Evolutionary conservation across 1,284 basidiomycete genomes (phyloP).

Genomic region (Athelia psychrophila): DNA sequence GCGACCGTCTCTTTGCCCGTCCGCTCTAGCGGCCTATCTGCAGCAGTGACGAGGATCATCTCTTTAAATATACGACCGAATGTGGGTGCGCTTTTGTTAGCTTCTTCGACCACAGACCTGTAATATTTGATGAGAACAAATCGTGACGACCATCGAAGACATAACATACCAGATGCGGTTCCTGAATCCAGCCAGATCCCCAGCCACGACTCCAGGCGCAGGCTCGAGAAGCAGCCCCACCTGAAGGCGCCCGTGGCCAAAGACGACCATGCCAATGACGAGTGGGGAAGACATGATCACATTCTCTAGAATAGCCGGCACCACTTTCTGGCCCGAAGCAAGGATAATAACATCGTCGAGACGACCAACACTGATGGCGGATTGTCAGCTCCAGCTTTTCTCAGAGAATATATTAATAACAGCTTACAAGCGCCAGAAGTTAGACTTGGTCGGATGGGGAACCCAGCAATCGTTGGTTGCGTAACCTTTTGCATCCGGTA

Average conservation of each 20-base stretch:
- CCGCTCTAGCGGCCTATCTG: conserved; percentile 22
- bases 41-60: conserved; percentile 22
- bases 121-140: conserved; percentile 6
- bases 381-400: not conserved
- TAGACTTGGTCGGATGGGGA: conserved; percentile 27
- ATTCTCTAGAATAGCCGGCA: conserved; percentile 34
- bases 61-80: too few species aligned
- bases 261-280: too few species aligned
- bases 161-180: conserved; percentile 12
- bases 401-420: not conserved
- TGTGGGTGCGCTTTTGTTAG: conserved; percentile 26
- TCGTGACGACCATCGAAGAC: not conserved
- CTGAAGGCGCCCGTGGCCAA: conserved; percentile 15
- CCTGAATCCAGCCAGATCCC: too few species aligned
- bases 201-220: conserved; percentile 6
- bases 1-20: conserved; percentile 25
- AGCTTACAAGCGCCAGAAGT: conserved; percentile 34
- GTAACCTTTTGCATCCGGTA: conserved; percentile 29
- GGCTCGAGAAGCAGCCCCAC: conserved; percentile 24
- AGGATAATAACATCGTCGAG: too few species aligned
- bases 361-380: conserved; percentile 24
- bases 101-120: conserved; percentile 32
- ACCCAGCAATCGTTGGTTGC: conserved; percentile 29
- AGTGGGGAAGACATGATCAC: too few species aligned
- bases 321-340: conserved; percentile 40